Evolutionary conservation across 176 grass and related monocot genomes (phyloP), one percentile per base, ranked within the genome.

Genomic region (Poa annua): DNA sequence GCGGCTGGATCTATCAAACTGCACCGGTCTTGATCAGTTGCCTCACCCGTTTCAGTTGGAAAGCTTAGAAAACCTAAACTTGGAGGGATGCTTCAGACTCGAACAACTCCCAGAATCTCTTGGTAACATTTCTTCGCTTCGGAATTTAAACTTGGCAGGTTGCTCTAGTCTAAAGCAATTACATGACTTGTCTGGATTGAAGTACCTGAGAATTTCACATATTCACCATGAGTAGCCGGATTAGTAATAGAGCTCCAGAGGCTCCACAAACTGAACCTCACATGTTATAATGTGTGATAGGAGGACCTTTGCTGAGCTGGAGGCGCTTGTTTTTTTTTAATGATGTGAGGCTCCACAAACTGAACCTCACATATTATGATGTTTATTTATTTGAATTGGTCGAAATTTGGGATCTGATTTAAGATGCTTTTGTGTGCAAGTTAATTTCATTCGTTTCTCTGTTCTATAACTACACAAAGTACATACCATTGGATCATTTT

Each of bases 1-100:
- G 9, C 29, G 53, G 17, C 48, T 89, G n/a, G 42, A 89, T 50
- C 55, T 89, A 41, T 85, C 87, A 49, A 20, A 73, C 20, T 80
- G 77, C 39, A 47, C 54, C 34, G 35, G 66, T 12, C 39, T 89
- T 34, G 15, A 52, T 75, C 3, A 59, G 7, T 17, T 89, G 34
- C 87, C 82, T 76, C 22, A 42, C 24, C 36, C 21, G 2, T 76
- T 85, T 36, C 66, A 68, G 0, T 21, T 68, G 35, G 66, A 68
- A 21, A 41, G 35, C 5, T 68, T 68, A 68, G 19, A 41, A 12
- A 21, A 41, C 8, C 17, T 68, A 0, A 68, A 68, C 35, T n/a
- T 68, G 66, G 33, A 19, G 35, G 35, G 66, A 38, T 68, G 66
- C 35, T 39, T 34, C 19, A 68, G 66, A 17, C 33, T 68, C 8